Conservation (phyloP, 2,329 filamentous ascomycete species). For the Ascochyta pisi region DNA sequence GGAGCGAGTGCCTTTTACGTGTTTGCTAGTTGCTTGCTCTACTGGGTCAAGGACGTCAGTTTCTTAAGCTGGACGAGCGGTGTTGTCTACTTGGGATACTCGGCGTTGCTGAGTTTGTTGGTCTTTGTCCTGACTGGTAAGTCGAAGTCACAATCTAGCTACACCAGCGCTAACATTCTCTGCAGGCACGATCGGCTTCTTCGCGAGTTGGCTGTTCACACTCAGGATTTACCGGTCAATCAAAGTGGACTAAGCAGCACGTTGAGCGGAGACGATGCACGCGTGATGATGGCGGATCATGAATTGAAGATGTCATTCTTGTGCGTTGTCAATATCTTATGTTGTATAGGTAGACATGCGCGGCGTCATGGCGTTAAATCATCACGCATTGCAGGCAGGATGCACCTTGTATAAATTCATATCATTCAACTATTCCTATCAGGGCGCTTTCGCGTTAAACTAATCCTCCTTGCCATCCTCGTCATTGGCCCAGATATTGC, state of each 20-base stretch:
- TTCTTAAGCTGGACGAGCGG: conserved; percentile 85
- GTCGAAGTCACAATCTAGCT: conserved; percentile 39
- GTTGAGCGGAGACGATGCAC: not conserved
- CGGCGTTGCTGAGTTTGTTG: conserved; percentile 83
- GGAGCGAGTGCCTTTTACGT: conserved; percentile 92
- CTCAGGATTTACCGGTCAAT: conserved; percentile 96
- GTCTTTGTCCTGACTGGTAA: conserved; percentile 94
- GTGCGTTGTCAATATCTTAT: not conserved
- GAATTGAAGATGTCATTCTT: not conserved
- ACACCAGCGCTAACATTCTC: conserved; percentile 14
- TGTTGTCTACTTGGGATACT: conserved; percentile 93
- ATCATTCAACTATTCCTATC: not conserved
- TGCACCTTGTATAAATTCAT: not conserved
- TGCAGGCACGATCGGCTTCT: conserved; percentile 90
- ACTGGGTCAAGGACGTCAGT: conserved; percentile 87
- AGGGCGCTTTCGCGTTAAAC: not conserved
- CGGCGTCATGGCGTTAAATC: conserved; percentile 3
- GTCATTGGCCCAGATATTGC: conserved; percentile 20
- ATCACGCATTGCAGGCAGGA: not conserved
- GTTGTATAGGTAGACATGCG: conserved; percentile 8
- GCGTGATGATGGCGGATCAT: not conserved
- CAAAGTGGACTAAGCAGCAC: conserved; percentile 79
- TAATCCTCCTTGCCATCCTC: conserved; percentile 6
- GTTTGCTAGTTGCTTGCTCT: conserved; percentile 88
- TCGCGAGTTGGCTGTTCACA: conserved; percentile 93